A percentile compares a stretch with the other conserved stretches of the same genome.
These are phyloP conservation scores for Trichoderma gamsii DNA, from an alignment of 495 filamentous ascomycete species.

Conservation along the genomic window DNA sequence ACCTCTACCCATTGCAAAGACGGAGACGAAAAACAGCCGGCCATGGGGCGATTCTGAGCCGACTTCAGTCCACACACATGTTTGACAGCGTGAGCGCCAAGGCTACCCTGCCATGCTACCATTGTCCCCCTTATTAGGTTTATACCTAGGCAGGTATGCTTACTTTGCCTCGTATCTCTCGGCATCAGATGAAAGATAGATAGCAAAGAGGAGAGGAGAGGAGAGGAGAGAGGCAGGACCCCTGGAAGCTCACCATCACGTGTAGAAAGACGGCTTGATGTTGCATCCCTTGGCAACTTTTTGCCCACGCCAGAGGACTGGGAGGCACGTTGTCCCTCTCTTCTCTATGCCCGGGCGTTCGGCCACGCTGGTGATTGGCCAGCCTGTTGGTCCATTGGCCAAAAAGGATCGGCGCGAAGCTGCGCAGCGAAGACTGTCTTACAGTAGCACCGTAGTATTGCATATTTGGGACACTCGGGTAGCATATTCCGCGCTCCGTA, in stretches of 20 bases:
- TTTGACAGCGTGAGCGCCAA: conserved; percentile 5
- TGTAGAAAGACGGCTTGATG: not conserved
- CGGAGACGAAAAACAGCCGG: not conserved
- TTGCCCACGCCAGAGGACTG: not conserved
- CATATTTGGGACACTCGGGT: no score
- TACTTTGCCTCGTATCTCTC: not conserved
- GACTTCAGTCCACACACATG: not conserved
- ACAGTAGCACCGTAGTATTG: no score
- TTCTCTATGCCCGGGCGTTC: not conserved
- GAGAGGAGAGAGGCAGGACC: not conserved
- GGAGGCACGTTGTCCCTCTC: not conserved
- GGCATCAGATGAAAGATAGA: not conserved
- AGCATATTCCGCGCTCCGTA: no score
- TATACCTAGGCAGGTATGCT: not conserved
- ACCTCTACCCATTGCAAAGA: not conserved
- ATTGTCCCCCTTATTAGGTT: not conserved
- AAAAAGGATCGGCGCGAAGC: not conserved
- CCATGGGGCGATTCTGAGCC: not conserved
- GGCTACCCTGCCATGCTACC: not conserved
- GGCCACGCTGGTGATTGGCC: conserved; percentile 4
- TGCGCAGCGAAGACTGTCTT: not conserved
- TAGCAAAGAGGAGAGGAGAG: not conserved
- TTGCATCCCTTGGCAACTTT: conserved; percentile 3
- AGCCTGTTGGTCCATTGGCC: not conserved
- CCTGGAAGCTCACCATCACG: not conserved